A percentile compares a stretch with the other conserved stretches of the same genome.
These are phyloP conservation scores for Rhynchosporium secalis DNA, from an alignment of 2,329 filamentous ascomycete genomes.

Conservation along the genomic window DNA sequence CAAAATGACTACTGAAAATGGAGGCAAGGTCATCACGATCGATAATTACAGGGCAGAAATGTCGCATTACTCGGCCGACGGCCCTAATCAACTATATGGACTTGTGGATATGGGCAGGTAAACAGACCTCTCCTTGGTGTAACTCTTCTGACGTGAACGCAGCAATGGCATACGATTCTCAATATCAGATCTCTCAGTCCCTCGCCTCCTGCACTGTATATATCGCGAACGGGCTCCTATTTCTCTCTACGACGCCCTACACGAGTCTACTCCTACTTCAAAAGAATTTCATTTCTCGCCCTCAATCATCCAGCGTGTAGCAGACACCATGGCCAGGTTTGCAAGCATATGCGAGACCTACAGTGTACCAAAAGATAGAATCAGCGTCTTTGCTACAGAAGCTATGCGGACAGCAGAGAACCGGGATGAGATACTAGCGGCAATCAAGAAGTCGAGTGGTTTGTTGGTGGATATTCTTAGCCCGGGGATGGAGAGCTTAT, in stretches of 20 bases:
- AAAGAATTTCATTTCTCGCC: slow-evolving; percentile 46
- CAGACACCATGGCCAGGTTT: slow-evolving; percentile 69
- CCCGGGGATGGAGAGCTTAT: slow-evolving; percentile 77
- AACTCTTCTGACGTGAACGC: slow-evolving; percentile 16
- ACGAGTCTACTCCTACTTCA: slow-evolving; percentile 46
- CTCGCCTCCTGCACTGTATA: slow-evolving; percentile 72
- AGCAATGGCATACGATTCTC: slow-evolving; percentile 95
- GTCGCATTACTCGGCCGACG: slow-evolving; percentile 28
- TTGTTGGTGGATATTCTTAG: slow-evolving; percentile 71
- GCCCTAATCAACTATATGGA: slow-evolving; percentile 34
- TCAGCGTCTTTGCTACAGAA: slow-evolving; percentile 82
- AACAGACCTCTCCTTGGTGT: slow-evolving; percentile 1
- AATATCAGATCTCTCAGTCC: slow-evolving; percentile 76
- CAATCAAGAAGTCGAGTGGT: slow-evolving; percentile 63
- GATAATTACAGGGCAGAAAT: slow-evolving; percentile 37
- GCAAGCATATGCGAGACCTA: slow-evolving; percentile 69
- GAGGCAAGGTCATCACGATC: slow-evolving; percentile 35
- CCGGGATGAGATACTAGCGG: slow-evolving; percentile 62
- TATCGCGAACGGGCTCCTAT: slow-evolving; percentile 79
- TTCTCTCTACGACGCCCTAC: slow-evolving; percentile 82
- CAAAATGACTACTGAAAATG: slow-evolving; percentile 27
- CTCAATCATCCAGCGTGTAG: slow-evolving; percentile 64
- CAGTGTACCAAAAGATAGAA: slow-evolving; percentile 62
- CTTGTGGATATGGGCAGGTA: slow-evolving; percentile 43
- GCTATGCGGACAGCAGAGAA: slow-evolving; percentile 83